Conservation (phyloP, 345 rosid species). For the Hibiscus tridactylites region DNA sequence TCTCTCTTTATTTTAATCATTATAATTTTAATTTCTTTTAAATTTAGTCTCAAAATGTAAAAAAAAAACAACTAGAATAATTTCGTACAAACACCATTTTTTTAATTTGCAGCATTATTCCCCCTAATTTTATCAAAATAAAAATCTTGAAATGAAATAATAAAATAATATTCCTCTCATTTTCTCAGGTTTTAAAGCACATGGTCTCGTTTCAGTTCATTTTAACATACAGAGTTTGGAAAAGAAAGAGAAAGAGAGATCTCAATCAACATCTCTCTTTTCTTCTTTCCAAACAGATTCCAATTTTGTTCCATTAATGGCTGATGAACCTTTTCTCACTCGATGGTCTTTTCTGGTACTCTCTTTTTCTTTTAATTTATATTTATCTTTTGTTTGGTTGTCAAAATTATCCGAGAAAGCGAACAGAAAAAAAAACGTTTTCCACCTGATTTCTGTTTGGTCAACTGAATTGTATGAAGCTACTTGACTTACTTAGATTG, state of each 20-base stretch:
- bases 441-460: background rate
- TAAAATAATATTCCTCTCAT: background rate
- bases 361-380: background rate
- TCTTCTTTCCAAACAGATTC: background rate
- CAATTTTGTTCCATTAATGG: conserved; percentile 23
- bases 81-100: no score
- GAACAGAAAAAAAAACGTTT: background rate
- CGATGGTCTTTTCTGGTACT: conserved; percentile 90
- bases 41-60: no score
- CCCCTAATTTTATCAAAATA: no score
- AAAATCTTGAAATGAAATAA: no score
- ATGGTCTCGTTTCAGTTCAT: background rate
- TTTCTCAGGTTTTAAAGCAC: background rate
- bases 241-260: conserved; percentile 4
- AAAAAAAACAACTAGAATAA: no score
- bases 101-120: no score
- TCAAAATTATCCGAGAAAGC: background rate
- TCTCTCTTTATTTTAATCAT: no score
- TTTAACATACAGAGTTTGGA: background rate
- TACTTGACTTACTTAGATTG: background rate
- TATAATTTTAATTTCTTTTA: no score
- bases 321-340: conserved; percentile 60
- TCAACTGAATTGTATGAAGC: background rate
- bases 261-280: conserved; percentile 10
- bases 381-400: background rate